phyloP scores from a whole-genome alignment of 441 rosid genomes.

The Erodium chrysanthum region DNA sequence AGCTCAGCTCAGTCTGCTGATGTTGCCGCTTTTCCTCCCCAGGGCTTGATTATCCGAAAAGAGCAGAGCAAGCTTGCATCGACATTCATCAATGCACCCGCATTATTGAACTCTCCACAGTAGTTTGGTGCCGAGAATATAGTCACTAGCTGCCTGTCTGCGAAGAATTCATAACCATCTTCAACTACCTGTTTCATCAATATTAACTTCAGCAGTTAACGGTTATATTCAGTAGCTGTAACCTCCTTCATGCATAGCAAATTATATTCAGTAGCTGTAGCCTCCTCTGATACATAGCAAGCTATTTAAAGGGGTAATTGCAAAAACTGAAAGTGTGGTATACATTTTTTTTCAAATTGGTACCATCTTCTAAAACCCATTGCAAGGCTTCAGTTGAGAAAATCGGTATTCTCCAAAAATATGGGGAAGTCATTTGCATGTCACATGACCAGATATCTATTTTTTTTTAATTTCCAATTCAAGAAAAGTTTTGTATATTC shows the following conservation, averaged over 20 bases:
- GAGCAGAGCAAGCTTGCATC: constrained; percentile 52
- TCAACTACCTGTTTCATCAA: constrained; percentile 40
- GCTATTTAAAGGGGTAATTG: too few relatives aligned
- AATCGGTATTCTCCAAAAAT: too few relatives aligned
- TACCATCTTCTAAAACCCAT: too few relatives aligned
- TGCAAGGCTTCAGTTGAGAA: too few relatives aligned
- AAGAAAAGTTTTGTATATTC: too few relatives aligned
- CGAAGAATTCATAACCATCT: constrained; percentile 65
- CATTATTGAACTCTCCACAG: constrained; percentile 56
- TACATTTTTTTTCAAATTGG: too few relatives aligned
- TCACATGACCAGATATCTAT: too few relatives aligned
- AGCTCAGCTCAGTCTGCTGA: constrained; percentile 9
- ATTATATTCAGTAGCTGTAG: too few relatives aligned
- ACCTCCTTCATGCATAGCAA: neutral
- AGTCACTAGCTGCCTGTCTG: constrained; percentile 38
- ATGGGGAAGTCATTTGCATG: too few relatives aligned
- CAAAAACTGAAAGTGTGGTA: too few relatives aligned
- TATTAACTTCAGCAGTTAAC: neutral
- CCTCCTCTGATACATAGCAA: too few relatives aligned
- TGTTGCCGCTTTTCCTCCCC: constrained; percentile 16
- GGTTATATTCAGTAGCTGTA: neutral
- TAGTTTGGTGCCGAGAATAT: constrained; percentile 31
- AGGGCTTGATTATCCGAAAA: constrained; percentile 50
- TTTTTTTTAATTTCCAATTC: too few relatives aligned
- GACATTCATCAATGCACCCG: constrained; percentile 55